Percentiles rank a stretch among this genome's conserved stretches.
These are phyloP conservation scores for Aethionema arabicum DNA, from an alignment of 345 rosid genomes.

Conservation along the genomic window DNA sequence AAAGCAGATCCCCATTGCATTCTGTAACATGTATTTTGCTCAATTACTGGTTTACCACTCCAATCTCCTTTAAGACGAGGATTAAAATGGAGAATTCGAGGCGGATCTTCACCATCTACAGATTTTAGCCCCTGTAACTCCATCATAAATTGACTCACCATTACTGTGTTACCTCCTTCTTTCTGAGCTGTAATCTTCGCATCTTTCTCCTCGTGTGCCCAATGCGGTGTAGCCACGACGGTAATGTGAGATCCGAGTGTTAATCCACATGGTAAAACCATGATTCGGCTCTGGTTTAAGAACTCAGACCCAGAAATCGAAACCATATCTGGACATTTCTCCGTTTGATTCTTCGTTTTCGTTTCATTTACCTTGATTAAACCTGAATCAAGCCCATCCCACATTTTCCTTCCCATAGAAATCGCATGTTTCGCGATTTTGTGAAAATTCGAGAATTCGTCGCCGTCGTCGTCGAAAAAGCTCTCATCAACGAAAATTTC, in stretches of 20 bases:
- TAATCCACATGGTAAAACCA: constrained; percentile 82
- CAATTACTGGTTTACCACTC: constrained; percentile 68
- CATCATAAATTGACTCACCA: constrained; percentile 84
- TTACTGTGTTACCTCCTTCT: constrained; percentile 47
- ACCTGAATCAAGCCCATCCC: constrained; percentile 56
- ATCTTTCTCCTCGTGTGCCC: constrained; percentile 59
- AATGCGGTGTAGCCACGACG: constrained; percentile 79
- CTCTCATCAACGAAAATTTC: constrained; percentile 45
- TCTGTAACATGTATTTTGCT: constrained; percentile 69
- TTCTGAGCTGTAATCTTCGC: constrained; percentile 45
- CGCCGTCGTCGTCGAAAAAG: constrained; percentile 40
- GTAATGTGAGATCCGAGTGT: constrained; percentile 84
- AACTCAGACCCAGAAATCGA: constrained; percentile 60
- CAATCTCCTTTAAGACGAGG: constrained; percentile 73
- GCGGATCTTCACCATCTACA: constrained; percentile 71
- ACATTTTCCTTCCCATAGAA: constrained; percentile 59
- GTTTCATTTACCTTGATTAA: constrained; percentile 10
- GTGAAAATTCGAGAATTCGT: constrained; percentile 56
- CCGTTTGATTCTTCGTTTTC: constrained; percentile 32
- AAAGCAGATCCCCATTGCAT: constrained; percentile 75
- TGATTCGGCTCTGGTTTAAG: constrained; percentile 39
- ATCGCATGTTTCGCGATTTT: constrained; percentile 67
- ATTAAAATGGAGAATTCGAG: constrained; percentile 68
- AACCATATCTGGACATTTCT: constrained; percentile 61
- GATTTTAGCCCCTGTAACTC: constrained; percentile 68